Evolutionary conservation across 352 stramenopile species (phyloP).

Genomic region (Lagenidium giganteum): DNA sequence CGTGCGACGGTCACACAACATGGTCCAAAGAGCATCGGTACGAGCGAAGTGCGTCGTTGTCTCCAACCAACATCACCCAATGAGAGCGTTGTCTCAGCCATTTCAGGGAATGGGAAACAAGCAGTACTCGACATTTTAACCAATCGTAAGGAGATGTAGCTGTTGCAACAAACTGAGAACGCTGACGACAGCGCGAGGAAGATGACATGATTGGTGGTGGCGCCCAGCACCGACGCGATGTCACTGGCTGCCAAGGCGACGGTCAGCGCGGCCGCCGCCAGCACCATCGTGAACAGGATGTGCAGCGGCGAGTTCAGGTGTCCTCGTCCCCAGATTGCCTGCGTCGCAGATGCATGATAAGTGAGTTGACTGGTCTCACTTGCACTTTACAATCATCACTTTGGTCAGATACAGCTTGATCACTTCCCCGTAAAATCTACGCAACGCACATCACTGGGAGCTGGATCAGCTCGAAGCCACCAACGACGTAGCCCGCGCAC

Average conservation of each 20-base stretch:
- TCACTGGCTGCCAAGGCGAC: conserved; percentile 54
- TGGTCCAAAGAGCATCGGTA: no score
- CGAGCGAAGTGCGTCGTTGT: no score
- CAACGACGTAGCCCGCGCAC: conserved; percentile 63
- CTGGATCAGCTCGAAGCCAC: conserved; percentile 59
- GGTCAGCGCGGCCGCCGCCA: conserved; percentile 30
- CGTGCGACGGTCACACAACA: no score
- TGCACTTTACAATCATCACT: background rate
- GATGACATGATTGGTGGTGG: conserved; percentile 75
- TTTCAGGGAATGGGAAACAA: no score
- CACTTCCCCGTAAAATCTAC: background rate
- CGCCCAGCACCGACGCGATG: conserved; percentile 66
- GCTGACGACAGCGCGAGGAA: conserved; percentile 51
- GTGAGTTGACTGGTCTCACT: no score
- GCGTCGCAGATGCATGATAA: no score
- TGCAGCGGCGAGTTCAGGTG: conserved; percentile 44
- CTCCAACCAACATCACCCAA: no score
- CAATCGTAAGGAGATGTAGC: conserved; percentile 4
- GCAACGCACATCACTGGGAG: conserved; percentile 26
- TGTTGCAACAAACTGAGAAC: conserved; percentile 40
- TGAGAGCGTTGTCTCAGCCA: background rate
- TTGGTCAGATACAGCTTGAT: background rate
- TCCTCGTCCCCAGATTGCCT: conserved; percentile 41
- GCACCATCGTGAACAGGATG: conserved; percentile 42
- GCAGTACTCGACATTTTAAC: background rate